These are phyloP conservation scores for Euphrasia confusa DNA, from an alignment of 257 asterid species.

Conservation along the genomic window DNA sequence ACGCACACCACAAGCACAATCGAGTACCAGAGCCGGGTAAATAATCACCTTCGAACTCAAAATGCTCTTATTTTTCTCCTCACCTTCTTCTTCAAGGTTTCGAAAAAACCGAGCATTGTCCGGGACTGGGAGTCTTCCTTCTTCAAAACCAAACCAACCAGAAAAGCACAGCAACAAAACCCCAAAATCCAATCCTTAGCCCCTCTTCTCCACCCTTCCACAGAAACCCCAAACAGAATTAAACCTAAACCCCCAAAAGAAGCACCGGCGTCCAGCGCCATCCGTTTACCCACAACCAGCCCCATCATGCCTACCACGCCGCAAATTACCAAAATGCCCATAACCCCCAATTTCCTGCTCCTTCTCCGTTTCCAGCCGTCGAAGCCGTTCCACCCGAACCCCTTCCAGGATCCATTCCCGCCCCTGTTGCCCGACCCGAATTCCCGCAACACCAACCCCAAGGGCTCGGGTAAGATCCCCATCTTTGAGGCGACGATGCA, in stretches of 20 bases:
- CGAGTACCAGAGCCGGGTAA: not conserved
- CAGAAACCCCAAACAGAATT: constrained; percentile 50
- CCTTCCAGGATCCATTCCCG: constrained; percentile 44
- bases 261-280: constrained; percentile 32
- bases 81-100: constrained; percentile 29
- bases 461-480: constrained; percentile 62
- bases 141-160: constrained; percentile 43
- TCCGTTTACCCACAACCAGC: constrained; percentile 38
- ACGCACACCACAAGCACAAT: not conserved
- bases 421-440: constrained; percentile 56
- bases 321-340: constrained; percentile 37
- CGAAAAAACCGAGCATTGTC: constrained; percentile 25
- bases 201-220: constrained; percentile 54
- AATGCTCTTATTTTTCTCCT: constrained; percentile 37
- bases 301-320: constrained; percentile 39
- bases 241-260: constrained; percentile 42
- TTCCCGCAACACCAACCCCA: constrained; percentile 48
- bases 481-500: constrained; percentile 56
- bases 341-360: constrained; percentile 33
- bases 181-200: constrained; percentile 59
- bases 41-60: constrained; percentile 19
- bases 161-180: constrained; percentile 63
- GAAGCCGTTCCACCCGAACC: constrained; percentile 46
- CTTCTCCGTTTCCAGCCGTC: constrained; percentile 53
- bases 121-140: constrained; percentile 39